Evolutionary conservation across 495 filamentous ascomycete species (phyloP).

Genomic region (Peziza echinospora): DNA sequence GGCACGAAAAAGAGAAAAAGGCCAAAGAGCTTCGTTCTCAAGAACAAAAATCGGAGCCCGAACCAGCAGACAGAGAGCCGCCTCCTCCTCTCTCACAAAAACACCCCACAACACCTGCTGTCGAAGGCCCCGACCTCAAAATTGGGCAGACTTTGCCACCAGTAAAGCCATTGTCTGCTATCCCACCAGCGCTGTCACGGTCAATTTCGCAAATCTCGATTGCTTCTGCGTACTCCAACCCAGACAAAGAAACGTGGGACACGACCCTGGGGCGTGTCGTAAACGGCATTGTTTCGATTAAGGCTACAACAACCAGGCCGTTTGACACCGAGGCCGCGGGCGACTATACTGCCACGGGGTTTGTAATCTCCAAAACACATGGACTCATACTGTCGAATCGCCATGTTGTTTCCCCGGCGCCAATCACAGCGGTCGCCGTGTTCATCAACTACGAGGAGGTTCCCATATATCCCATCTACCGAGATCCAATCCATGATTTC

Average conservation of each 20-base stretch:
- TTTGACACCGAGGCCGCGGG: conserved; percentile 20
- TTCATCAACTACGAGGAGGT: conserved; percentile 21
- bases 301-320: conserved; percentile 18
- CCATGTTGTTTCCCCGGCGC: conserved; percentile 19
- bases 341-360: conserved; percentile 19
- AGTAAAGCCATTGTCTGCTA: not conserved
- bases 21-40: not conserved
- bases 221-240: not conserved
- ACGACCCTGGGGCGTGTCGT: conserved; percentile 18
- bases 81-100: too few species aligned
- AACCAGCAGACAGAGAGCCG: too few species aligned
- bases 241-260: conserved; percentile 19
- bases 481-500: conserved; percentile 19
- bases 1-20: not conserved
- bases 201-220: not conserved
- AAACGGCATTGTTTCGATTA: conserved; percentile 21
- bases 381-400: conserved; percentile 19
- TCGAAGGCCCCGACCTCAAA: too few species aligned
- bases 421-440: conserved; percentile 19
- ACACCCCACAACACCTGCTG: too few species aligned
- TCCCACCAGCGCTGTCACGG: not conserved
- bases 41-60: too few species aligned
- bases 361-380: conserved; percentile 19
- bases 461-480: conserved; percentile 18
- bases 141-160: too few species aligned